phyloP scores from a whole-genome alignment of 345 rosid species.

The Syzygium grande region DNA sequence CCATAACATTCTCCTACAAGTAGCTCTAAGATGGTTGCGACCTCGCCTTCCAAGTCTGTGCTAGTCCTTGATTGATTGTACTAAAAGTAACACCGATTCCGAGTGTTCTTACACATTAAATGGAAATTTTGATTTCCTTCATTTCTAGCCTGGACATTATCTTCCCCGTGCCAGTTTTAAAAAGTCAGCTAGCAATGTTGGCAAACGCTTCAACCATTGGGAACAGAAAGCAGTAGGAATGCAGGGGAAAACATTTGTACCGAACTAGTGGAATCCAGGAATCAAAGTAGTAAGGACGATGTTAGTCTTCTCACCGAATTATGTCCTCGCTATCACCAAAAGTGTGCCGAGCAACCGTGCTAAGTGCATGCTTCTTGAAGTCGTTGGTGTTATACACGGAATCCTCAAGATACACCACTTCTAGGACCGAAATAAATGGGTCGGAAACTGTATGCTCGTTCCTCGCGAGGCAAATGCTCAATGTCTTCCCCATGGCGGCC shows the following conservation, averaged over 20 bases:
- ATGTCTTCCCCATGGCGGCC: conserved; percentile 24
- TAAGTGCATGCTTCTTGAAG: conserved; percentile 39
- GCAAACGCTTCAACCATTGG: neutral
- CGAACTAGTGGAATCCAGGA: conserved; percentile 70
- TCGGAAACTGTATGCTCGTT: conserved; percentile 42
- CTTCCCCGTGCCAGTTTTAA: neutral
- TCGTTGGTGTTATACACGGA: conserved; percentile 58
- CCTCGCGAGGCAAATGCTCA: conserved; percentile 76
- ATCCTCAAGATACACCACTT: conserved; percentile 50
- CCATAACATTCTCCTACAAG: neutral
- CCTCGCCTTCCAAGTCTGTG: neutral
- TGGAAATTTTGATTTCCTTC: neutral
- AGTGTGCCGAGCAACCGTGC: conserved; percentile 41
- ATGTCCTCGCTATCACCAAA: conserved; percentile 40
- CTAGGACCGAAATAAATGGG: conserved; percentile 79
- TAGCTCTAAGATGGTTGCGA: neutral
- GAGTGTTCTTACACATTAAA: neutral
- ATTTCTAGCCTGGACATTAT: neutral
- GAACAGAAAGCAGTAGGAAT: conserved; percentile 19
- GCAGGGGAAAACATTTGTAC: conserved; percentile 31
- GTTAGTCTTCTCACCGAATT: conserved; percentile 35
- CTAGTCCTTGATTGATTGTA: neutral
- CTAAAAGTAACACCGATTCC: neutral
- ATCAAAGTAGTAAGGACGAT: neutral
- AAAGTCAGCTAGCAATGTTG: neutral